A percentile compares a stretch with the other conserved stretches of the same genome.
Conservation (phyloP, 2,329 filamentous ascomycete genomes). For the Ascochyta fabae region DNA sequence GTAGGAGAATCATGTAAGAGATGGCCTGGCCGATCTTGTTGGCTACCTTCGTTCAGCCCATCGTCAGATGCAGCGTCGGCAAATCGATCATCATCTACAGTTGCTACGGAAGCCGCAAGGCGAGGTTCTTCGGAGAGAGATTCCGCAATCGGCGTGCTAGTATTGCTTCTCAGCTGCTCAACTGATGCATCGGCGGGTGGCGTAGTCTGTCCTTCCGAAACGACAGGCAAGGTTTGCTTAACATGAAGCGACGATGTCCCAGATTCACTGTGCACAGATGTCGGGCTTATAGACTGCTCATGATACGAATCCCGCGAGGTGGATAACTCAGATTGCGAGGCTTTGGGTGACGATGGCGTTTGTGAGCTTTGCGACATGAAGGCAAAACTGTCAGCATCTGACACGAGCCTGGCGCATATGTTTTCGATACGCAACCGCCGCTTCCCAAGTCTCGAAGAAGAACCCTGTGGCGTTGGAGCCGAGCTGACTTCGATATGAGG, state of each 20-base stretch:
- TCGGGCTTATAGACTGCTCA: slow-evolving; percentile 22
- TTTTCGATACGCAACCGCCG: slow-evolving; percentile 68
- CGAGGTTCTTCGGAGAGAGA: not conserved
- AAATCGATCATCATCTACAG: slow-evolving; percentile 51
- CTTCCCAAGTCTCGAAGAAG: slow-evolving; percentile 66
- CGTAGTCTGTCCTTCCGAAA: not conserved
- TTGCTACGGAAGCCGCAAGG: slow-evolving; percentile 35
- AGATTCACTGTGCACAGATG: not conserved
- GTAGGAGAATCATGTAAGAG: slow-evolving; percentile 17
- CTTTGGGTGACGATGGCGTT: slow-evolving; percentile 61
- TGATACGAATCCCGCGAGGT: slow-evolving; percentile 26
- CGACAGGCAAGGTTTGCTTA: not conserved
- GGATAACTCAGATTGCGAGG: slow-evolving; percentile 53
- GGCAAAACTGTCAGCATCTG: slow-evolving; percentile 71
- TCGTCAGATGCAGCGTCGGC: slow-evolving; percentile 52
- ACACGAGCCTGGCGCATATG: slow-evolving; percentile 69
- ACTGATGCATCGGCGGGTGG: slow-evolving; percentile 4
- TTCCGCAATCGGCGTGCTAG: not conserved
- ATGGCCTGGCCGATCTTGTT: slow-evolving; percentile 13
- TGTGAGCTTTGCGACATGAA: slow-evolving; percentile 65
- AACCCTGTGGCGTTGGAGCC: slow-evolving; percentile 11
- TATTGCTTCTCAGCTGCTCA: not conserved
- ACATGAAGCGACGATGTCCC: not conserved
- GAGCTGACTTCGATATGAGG: slow-evolving; percentile 32
- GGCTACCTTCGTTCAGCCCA: slow-evolving; percentile 25